These are phyloP conservation scores for Calonectria honghensis DNA, from an alignment of 2,329 filamentous ascomycete species.

Conservation along the genomic window DNA sequence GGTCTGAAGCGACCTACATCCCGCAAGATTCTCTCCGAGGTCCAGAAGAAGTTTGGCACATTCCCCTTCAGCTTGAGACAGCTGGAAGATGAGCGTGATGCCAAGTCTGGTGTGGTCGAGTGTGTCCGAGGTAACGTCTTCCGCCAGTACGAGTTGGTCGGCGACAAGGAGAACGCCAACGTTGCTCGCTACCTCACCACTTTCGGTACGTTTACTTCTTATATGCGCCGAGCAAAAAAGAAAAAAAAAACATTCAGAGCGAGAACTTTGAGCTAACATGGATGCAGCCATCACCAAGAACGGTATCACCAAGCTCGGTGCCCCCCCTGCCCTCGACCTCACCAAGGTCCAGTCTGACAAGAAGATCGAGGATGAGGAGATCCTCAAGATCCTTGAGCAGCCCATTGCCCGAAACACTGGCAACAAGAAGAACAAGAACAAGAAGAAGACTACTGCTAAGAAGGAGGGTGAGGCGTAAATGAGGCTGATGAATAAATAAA, in stretches of 20 bases:
- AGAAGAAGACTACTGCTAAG: slow-evolving; percentile 79
- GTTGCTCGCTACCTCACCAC: slow-evolving; percentile 94
- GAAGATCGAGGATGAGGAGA: slow-evolving; percentile 97
- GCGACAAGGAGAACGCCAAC: slow-evolving; percentile 90
- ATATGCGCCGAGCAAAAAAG: background rate
- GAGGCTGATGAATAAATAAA: slow-evolving; percentile 34
- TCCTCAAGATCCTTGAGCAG: slow-evolving; percentile 94
- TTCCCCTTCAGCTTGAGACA: slow-evolving; percentile 99
- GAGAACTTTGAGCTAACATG: slow-evolving; percentile 38
- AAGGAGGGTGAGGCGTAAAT: slow-evolving; percentile 63
- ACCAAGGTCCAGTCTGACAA: slow-evolving; percentile 94
- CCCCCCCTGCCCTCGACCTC: slow-evolving; percentile 84
- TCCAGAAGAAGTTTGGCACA: slow-evolving; percentile 96
- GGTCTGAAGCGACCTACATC: slow-evolving; percentile 95
- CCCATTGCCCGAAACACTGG: slow-evolving; percentile 91
- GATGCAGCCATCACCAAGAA: slow-evolving; percentile 94
- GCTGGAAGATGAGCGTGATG: slow-evolving; percentile 95
- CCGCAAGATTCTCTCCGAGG: slow-evolving; percentile 92
- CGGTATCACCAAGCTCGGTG: slow-evolving; percentile 89
- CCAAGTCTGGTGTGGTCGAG: slow-evolving; percentile 96
- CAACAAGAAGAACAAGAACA: slow-evolving; percentile 92
- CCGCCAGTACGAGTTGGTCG: slow-evolving; percentile 96
- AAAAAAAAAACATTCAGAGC: background rate
- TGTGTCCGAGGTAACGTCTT: slow-evolving; percentile 95
- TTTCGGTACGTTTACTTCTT: slow-evolving; percentile 81